These are phyloP conservation scores for Pisolithus orientalis DNA, from an alignment of 768 basidiomycete species.

Conservation along the genomic window DNA sequence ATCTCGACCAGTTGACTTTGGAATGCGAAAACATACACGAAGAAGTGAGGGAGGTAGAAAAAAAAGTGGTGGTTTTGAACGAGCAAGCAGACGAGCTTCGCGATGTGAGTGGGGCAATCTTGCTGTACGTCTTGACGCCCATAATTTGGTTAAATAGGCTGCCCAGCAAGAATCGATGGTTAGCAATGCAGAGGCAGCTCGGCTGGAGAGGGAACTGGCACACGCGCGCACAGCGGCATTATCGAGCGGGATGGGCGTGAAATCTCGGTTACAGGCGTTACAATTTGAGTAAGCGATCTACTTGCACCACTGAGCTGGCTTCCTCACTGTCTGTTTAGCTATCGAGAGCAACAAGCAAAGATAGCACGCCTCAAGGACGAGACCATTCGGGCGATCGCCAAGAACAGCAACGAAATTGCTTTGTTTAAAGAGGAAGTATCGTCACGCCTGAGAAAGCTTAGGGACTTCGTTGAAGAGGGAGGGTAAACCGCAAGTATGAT, in stretches of 20 bases:
- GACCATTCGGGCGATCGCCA: constrained; percentile 73
- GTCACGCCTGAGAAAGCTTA: constrained; percentile 58
- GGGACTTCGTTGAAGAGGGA: constrained; percentile 58
- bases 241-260: constrained; percentile 78
- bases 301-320: background rate
- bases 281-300: constrained; percentile 60
- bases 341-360: constrained; percentile 75
- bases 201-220: constrained; percentile 66
- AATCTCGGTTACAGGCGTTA: constrained; percentile 67
- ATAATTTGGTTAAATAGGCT: constrained; percentile 38
- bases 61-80: constrained; percentile 61
- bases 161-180: constrained; percentile 70
- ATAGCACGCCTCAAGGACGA: constrained; percentile 71
- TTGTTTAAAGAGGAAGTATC: constrained; percentile 78
- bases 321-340: constrained; percentile 36
- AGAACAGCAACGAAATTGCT: constrained; percentile 79
- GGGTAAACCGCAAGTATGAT: constrained; percentile 12
- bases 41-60: constrained; percentile 67
- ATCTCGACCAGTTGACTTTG: constrained; percentile 67
- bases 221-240: constrained; percentile 71
- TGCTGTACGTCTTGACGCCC: background rate
- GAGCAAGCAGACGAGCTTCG: constrained; percentile 78
- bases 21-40: constrained; percentile 81
- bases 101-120: constrained; percentile 47
- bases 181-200: constrained; percentile 57